Evolutionary conservation across 768 basidiomycete species (phyloP), one percentile per base, ranked within the genome.

Genomic region (Rhodotorula sphaerocarpa): DNA sequence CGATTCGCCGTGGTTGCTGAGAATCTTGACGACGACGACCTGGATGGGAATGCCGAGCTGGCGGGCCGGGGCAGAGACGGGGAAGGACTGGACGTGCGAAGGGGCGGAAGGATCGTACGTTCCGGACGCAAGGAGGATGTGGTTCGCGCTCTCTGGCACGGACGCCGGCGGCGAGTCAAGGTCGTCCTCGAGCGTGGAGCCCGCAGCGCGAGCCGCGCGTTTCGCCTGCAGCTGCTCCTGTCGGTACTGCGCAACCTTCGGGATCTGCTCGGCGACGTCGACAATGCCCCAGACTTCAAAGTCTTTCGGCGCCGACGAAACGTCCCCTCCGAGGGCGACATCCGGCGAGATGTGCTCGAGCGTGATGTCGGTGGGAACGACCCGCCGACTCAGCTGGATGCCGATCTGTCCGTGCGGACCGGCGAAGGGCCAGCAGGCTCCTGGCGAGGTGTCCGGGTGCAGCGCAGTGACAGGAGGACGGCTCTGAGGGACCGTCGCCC

Each of bases 231-330:
- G 70, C 70, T 55, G 73, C 73, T 41, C 73, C 75, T 72, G 77
- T 78, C 73, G 79, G 78, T 65, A 88, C 56, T 76, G 79, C 31
- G 71, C 72, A 33, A 87, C 78, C 73, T 83, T 86, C 41, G 75
- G 80, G 10, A 83, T 57, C 68, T 91, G 88, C 53, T 87, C 86
- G 54, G 72, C 63, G 15, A 87, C 88, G 67, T 95, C 90, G 39
- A 93, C 81, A 67, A 90, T 75, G 0, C 84, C 91, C 91, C 90
- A 93, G 7, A 93, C 82, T 70, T 95, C 89, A 83, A 96, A 88
- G 46, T 85, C 79, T 61, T 82, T 79, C 46, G 93, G 93, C 20
- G 72, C 72, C 3, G 90, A 89, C 44, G 84, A 84, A 43, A 83
- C 79, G 76, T 88, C 79, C 70, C 92, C 88, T 23, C 65, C 67